These are phyloP conservation scores for Hemileccinum impolitum DNA, from an alignment of 768 basidiomycete genomes.

Conservation along the genomic window DNA sequence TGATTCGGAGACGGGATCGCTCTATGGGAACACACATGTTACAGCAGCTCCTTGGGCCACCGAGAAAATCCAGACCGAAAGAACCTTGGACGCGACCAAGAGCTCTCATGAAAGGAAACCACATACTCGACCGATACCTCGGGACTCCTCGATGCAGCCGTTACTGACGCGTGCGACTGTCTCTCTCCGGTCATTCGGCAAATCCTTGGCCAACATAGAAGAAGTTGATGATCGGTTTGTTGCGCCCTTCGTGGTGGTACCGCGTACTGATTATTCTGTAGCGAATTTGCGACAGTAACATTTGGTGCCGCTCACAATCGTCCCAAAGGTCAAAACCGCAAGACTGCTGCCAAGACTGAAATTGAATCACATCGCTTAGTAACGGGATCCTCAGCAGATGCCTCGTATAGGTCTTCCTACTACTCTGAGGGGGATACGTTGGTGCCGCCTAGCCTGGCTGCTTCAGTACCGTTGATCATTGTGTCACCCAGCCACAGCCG, in stretches of 20 bases:
- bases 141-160: neutral
- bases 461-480: neutral
- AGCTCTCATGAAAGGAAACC: conserved; percentile 12
- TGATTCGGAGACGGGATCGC: conserved; percentile 1
- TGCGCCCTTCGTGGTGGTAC: neutral
- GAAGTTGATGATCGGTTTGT: conserved; percentile 11
- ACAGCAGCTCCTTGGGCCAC: neutral
- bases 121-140: conserved; percentile 1
- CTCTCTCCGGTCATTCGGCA: neutral
- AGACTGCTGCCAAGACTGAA: neutral
- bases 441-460: neutral
- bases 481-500: neutral
- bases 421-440: neutral
- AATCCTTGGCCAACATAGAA: neutral
- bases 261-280: conserved; percentile 5
- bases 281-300: neutral
- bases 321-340: neutral
- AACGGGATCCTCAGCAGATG: neutral
- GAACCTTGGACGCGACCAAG: neutral
- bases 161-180: neutral
- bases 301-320: neutral
- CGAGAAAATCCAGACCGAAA: neutral
- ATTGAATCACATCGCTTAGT: neutral
- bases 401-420: neutral
- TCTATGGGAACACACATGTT: neutral